Conservation (phyloP, 257 asterid genomes). For the Nicotiana noctiflora region DNA sequence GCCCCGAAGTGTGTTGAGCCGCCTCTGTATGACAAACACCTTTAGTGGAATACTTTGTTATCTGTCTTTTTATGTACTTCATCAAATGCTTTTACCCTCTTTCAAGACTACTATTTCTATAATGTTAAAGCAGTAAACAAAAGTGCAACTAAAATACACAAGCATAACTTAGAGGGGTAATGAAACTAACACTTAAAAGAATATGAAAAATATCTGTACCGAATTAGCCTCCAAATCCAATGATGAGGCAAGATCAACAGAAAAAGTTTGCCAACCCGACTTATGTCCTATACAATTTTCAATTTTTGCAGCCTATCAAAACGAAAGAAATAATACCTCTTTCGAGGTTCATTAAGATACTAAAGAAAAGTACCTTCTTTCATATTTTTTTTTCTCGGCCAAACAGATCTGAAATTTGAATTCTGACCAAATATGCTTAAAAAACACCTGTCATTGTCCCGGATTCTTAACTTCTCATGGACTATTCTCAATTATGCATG, state of each 20-base stretch:
- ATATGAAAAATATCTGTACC: not conserved
- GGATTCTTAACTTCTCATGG: not conserved
- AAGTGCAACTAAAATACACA: not conserved
- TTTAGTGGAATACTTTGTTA: not conserved
- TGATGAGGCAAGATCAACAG: not conserved
- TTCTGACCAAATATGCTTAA: not conserved
- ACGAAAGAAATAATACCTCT: not conserved
- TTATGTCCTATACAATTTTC: not conserved
- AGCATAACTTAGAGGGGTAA: not conserved
- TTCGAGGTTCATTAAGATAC: not conserved
- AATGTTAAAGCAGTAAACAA: not conserved
- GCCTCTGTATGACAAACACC: not conserved
- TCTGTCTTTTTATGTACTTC: not conserved
- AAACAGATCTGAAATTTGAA: not conserved
- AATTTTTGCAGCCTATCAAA: not conserved
- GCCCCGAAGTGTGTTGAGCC: too few species aligned
- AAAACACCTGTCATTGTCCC: not conserved
- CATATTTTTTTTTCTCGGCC: not conserved
- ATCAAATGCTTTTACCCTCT: not conserved
- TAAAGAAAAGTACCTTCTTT: not conserved
- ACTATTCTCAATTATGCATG: not conserved
- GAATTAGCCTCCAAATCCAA: not conserved
- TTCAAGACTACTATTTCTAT: not conserved
- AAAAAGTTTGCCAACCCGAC: not conserved
- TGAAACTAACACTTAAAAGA: not conserved